Conservation (phyloP, 2,329 filamentous ascomycete species). For the Bisporella sp. region DNA sequence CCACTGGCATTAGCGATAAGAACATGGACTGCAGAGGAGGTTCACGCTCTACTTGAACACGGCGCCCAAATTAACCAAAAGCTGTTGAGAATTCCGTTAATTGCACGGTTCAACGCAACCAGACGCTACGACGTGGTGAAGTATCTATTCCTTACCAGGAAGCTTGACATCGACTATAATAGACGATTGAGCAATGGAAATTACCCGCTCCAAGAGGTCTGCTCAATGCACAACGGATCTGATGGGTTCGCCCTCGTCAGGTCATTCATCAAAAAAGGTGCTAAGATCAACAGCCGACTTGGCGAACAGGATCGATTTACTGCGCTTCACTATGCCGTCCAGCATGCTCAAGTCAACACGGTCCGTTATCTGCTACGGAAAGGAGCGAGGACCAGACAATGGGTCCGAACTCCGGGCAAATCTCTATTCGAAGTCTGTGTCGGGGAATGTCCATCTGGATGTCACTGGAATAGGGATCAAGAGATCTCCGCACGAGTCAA, state of each 20-base stretch:
- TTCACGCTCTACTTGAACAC: conserved; percentile 4
- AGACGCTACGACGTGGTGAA: not conserved
- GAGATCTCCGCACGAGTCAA: conserved; percentile 3
- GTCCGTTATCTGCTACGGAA: conserved; percentile 3
- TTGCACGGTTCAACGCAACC: not conserved
- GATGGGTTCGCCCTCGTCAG: conserved; percentile 1
- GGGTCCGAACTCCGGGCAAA: conserved; percentile 3
- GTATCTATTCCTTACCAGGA: conserved; percentile 3
- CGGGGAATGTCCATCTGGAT: conserved; percentile 1
- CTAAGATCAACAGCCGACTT: conserved; percentile 3
- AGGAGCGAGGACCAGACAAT: conserved; percentile 1
- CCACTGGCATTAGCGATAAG: conserved; percentile 2
- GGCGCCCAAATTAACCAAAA: conserved; percentile 1
- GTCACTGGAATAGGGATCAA: conserved; percentile 1
- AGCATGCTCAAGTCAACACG: conserved; percentile 5
- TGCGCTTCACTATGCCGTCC: conserved; percentile 4
- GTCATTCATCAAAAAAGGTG: conserved; percentile 4
- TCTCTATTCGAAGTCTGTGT: conserved; percentile 5
- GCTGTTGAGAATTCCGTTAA: conserved; percentile 2
- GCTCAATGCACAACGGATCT: conserved; percentile 2
- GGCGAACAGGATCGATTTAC: not conserved
- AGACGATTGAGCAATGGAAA: conserved; percentile 5
- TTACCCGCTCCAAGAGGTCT: conserved; percentile 3
- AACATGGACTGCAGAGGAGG: conserved; percentile 3
- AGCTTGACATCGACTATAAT: conserved; percentile 4